A percentile compares a stretch with the other conserved stretches of the same genome.
phyloP scores from a whole-genome alignment of 805 yeast species.

The Clavispora carvajalis region DNA sequence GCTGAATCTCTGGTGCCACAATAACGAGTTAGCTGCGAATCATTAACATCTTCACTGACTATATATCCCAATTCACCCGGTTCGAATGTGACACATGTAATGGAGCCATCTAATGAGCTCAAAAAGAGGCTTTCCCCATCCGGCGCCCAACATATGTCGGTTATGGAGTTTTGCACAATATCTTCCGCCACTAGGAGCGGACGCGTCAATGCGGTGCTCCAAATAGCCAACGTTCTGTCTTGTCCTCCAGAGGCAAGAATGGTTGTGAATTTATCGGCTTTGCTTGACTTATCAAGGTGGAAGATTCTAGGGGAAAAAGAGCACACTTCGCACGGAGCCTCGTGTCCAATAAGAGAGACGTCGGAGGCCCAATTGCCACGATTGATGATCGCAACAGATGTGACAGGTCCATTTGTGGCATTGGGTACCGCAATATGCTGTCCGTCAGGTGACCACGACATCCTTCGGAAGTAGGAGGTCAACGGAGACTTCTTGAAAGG shows the following conservation, averaged over 20 bases:
- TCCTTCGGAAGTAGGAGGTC: constrained; percentile 81
- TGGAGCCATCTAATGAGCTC: constrained; percentile 81
- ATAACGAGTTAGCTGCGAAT: constrained; percentile 67
- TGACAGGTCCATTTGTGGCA: constrained; percentile 78
- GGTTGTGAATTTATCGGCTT: constrained; percentile 45
- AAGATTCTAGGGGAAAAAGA: constrained; percentile 68
- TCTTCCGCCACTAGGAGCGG: constrained; percentile 81
- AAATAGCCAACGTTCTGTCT: constrained; percentile 79
- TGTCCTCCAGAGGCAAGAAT: constrained; percentile 95
- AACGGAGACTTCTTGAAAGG: constrained; percentile 89
- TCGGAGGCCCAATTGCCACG: constrained; percentile 79
- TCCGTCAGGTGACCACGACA: constrained; percentile 91
- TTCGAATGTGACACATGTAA: constrained; percentile 63
- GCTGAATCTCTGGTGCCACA: constrained; percentile 85
- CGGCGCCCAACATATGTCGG: constrained; percentile 87
- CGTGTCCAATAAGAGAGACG: constrained; percentile 74
- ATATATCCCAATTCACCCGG: constrained; percentile 57
- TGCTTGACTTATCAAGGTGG: constrained; percentile 22
- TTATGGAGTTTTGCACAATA: constrained; percentile 68
- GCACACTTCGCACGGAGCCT: constrained; percentile 79
- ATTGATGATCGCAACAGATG: constrained; percentile 66
- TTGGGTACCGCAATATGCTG: constrained; percentile 82
- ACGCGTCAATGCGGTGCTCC: constrained; percentile 74
- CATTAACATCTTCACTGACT: constrained; percentile 59
- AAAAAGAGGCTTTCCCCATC: constrained; percentile 70